Evolutionary conservation across 2,329 filamentous ascomycete species (phyloP).

Genomic region (Passalora sequoiae): DNA sequence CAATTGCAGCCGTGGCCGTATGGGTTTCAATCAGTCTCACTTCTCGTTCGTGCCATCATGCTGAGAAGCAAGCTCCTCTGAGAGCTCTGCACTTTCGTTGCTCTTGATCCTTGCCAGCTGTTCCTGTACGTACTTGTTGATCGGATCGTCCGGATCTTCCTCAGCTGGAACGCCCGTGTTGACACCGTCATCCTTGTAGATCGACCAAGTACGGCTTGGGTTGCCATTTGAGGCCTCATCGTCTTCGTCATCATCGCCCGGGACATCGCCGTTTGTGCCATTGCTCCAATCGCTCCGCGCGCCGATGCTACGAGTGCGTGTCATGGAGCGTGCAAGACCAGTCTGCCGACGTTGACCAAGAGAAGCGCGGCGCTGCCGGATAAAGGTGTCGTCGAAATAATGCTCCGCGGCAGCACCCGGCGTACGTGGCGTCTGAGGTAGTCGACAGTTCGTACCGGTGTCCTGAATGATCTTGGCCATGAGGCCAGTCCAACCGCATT

Average conservation of each 20-base stretch:
- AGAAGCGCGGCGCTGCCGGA: slow-evolving; percentile 46
- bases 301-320: slow-evolving; percentile 64
- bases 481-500: slow-evolving; percentile 93
- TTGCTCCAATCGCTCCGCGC: slow-evolving; percentile 68
- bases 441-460: slow-evolving; percentile 83
- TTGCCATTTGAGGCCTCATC: slow-evolving; percentile 26
- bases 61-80: slow-evolving; percentile 60
- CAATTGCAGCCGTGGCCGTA: background rate
- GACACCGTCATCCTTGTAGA: slow-evolving; percentile 48
- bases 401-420: slow-evolving; percentile 78
- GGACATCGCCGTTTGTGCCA: slow-evolving; percentile 31
- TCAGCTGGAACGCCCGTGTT: slow-evolving; percentile 26
- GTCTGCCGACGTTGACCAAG: slow-evolving; percentile 65
- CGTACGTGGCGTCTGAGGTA: slow-evolving; percentile 88
- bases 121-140: slow-evolving; percentile 75
- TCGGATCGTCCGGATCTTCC: slow-evolving; percentile 51
- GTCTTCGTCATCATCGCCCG: slow-evolving; percentile 36
- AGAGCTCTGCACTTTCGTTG: slow-evolving; percentile 49
- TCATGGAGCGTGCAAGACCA: slow-evolving; percentile 34
- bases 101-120: slow-evolving; percentile 70
- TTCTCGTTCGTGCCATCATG: slow-evolving; percentile 27
- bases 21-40: background rate
- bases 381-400: slow-evolving; percentile 91
- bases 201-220: slow-evolving; percentile 39
- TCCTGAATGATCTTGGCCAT: slow-evolving; percentile 98